Evolutionary conservation across 208 protist species (phyloP).

Genomic region (Acanthamoeba divionensis): DNA sequence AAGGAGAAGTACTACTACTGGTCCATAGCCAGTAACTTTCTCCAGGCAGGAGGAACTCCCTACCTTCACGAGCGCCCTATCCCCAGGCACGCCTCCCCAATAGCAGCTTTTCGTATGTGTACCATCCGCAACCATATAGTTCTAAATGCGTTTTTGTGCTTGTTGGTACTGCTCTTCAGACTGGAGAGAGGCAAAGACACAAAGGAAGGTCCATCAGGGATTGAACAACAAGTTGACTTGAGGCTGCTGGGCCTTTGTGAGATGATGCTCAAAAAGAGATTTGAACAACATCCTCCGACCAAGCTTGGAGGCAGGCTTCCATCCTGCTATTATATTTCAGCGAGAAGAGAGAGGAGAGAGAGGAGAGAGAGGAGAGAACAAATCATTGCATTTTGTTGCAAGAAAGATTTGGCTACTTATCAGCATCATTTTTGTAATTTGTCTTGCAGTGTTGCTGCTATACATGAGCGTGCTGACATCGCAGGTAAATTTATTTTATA

Average conservation of each 20-base stretch:
- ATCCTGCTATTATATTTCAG: too few species aligned
- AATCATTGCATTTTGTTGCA: too few species aligned
- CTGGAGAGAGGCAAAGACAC: not conserved
- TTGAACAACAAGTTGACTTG: not conserved
- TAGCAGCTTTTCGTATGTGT: not conserved
- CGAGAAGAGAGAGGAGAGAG: too few species aligned
- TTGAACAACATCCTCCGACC: not conserved
- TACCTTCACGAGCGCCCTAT: not conserved
- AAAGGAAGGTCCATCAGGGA: not conserved
- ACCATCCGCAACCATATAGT: not conserved
- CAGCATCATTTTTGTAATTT: too few species aligned
- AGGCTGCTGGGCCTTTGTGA: not conserved
- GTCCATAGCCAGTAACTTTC: conserved; percentile 52
- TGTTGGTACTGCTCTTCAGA: not conserved
- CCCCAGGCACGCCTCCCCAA: not conserved
- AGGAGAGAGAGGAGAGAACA: too few species aligned
- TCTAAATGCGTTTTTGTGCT: too few species aligned
- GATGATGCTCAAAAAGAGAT: conserved; percentile 33
- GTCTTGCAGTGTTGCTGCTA: conserved; percentile 22
- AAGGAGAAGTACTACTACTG: conserved; percentile 44
- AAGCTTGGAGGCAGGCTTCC: too few species aligned
- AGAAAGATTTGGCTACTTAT: too few species aligned
- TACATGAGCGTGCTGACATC: conserved; percentile 17
- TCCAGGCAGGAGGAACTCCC: not conserved
- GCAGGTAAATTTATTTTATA: not conserved